Evolutionary conservation across 495 filamentous ascomycete genomes (phyloP).

Genomic region (Neohortaea acidophila): DNA sequence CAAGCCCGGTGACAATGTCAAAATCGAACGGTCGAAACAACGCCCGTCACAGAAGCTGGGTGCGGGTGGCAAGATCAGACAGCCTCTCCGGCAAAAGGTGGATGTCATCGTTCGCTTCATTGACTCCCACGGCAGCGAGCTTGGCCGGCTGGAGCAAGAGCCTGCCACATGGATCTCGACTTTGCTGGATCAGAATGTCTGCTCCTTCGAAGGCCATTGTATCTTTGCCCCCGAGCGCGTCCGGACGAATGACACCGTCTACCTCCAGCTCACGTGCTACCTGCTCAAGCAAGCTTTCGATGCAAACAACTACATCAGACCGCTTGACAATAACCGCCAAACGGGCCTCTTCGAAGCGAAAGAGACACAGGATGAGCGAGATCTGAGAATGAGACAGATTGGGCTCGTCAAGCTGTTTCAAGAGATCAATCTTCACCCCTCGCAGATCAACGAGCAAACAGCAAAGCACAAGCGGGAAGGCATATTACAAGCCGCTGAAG

Average conservation of each 20-base stretch:
- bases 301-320: conserved; percentile 37
- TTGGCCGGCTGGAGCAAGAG: conserved; percentile 81
- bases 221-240: conserved; percentile 79
- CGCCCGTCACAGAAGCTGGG: conserved; percentile 37
- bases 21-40: conserved; percentile 73
- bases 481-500: conserved; percentile 71
- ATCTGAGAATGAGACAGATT: conserved; percentile 71
- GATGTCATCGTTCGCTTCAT: conserved; percentile 94
- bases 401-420: conserved; percentile 77
- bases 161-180: conserved; percentile 88
- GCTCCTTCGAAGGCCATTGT: conserved; percentile 70
- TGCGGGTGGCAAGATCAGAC: conserved; percentile 35
- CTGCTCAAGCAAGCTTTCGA: conserved; percentile 61
- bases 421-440: conserved; percentile 69
- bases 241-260: conserved; percentile 82
- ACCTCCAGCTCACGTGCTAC: conserved; percentile 70
- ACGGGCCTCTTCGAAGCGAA: conserved; percentile 61
- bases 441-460: conserved; percentile 54
- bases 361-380: conserved; percentile 73
- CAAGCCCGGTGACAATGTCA: conserved; percentile 60
- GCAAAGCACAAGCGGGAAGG: conserved; percentile 66
- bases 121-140: conserved; percentile 59
- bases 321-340: conserved; percentile 52
- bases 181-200: conserved; percentile 80
- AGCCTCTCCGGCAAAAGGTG: conserved; percentile 31